phyloP scores from a whole-genome alignment of 441 rosid species.

The Macaranga tanarius region DNA sequence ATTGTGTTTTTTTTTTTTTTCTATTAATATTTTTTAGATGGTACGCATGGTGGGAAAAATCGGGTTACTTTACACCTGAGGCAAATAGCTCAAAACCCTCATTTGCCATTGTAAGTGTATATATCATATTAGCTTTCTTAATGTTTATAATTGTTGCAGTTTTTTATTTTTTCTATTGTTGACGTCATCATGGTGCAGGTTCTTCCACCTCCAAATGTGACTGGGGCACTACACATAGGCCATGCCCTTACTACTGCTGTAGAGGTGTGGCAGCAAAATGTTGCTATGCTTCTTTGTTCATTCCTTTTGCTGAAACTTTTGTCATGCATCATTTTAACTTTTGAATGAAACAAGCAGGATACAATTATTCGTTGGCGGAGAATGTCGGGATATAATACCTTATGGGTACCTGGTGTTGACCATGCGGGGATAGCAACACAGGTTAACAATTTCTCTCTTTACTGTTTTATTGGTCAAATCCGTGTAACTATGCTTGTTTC shows the following conservation, averaged over 20 bases:
- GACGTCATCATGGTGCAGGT: slow-evolving; percentile 47
- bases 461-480: neutral
- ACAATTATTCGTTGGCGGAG: slow-evolving; percentile 79
- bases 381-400: slow-evolving; percentile 90
- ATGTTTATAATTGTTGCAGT: too few species aligned
- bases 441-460: slow-evolving; percentile 37
- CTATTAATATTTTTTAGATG: slow-evolving; percentile 46
- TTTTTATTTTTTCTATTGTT: neutral
- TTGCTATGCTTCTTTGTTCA: neutral
- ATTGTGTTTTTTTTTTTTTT: slow-evolving; percentile 16
- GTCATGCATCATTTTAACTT: slow-evolving; percentile 9
- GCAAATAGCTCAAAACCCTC: slow-evolving; percentile 71
- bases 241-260: slow-evolving; percentile 91
- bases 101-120: slow-evolving; percentile 60
- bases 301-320: too few species aligned
- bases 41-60: slow-evolving; percentile 93
- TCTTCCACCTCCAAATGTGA: slow-evolving; percentile 97
- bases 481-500: neutral
- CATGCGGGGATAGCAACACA: slow-evolving; percentile 99
- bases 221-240: slow-evolving; percentile 95
- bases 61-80: slow-evolving; percentile 65
- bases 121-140: too few species aligned
- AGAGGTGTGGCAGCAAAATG: slow-evolving; percentile 51
- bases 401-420: slow-evolving; percentile 96
- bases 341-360: slow-evolving; percentile 57